Conservation (phyloP, 805 yeast species). For the Metschnikowia bowlesiae region DNA sequence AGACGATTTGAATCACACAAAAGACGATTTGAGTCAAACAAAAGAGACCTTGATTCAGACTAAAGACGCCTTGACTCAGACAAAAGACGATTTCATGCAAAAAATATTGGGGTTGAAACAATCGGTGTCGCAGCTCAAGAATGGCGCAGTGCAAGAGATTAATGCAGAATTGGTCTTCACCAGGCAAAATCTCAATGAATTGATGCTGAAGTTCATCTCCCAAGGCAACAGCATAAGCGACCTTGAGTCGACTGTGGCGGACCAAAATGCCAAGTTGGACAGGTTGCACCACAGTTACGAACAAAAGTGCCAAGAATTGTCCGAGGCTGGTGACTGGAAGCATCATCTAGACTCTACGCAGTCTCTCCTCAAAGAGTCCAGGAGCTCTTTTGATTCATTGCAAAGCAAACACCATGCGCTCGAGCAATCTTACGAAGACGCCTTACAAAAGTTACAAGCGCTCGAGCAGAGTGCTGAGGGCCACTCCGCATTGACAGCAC, state of each 20-base stretch:
- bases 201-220: slow-evolving; percentile 1
- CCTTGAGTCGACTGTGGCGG: slow-evolving; percentile 1
- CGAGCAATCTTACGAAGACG: not conserved
- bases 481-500: not conserved
- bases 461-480: not conserved
- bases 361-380: not conserved
- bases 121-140: not conserved
- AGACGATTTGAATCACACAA: too few relatives aligned
- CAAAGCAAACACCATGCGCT: not conserved
- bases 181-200: not conserved
- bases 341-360: not conserved
- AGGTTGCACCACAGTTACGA: slow-evolving; percentile 1
- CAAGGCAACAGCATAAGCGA: slow-evolving; percentile 1
- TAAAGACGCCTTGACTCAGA: too few relatives aligned
- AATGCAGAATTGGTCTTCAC: not conserved
- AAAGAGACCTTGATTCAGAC: too few relatives aligned
- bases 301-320: not conserved
- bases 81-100: not conserved
- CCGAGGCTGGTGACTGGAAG: not conserved
- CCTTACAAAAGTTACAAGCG: not conserved
- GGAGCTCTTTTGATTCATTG: not conserved
- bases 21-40: too few relatives aligned
- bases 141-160: not conserved
- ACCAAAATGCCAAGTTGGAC: not conserved
- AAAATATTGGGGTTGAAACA: not conserved